phyloP scores from a whole-genome alignment of 164 flowering plant genomes.

The Nymphaea colorata region DNA sequence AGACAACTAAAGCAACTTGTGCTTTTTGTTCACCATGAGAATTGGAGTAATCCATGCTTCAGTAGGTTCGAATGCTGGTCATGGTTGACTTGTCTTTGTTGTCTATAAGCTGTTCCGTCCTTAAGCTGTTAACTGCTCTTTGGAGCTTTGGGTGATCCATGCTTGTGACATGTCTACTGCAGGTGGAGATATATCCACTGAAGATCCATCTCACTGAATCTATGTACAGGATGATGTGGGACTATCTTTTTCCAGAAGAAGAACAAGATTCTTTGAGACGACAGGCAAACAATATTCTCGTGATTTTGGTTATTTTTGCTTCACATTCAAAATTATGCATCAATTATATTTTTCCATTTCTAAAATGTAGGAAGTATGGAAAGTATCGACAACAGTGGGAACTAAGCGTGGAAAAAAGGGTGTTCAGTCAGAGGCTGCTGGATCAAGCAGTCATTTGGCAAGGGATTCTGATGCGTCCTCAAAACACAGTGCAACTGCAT shows the following conservation, averaged over 20 bases:
- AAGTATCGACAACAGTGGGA: constrained; percentile 88
- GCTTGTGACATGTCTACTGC: neutral
- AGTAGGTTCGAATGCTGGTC: too few species aligned
- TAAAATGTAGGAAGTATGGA: constrained; percentile 85
- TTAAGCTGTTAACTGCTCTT: neutral
- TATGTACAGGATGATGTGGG: constrained; percentile 98
- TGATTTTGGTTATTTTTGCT: neutral
- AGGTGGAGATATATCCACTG: constrained; percentile 96
- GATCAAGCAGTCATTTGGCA: constrained; percentile 27
- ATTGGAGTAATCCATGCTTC: too few species aligned
- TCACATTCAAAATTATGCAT: neutral
- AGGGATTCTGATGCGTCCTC: constrained; percentile 47
- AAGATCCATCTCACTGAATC: constrained; percentile 92
- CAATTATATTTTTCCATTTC: constrained; percentile 2
- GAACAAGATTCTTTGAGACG: constrained; percentile 96
- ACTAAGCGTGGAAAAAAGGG: constrained; percentile 72
- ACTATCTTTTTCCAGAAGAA: constrained; percentile 90
- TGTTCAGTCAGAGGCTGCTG: constrained; percentile 40
- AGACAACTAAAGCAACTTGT: too few species aligned
- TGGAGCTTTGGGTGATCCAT: neutral
- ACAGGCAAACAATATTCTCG: constrained; percentile 43
- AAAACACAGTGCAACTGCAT: constrained; percentile 28
- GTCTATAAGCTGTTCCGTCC: too few species aligned
- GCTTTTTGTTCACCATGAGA: too few species aligned
- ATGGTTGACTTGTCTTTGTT: too few species aligned